phyloP scores from a whole-genome alignment of 805 yeast species.

The Saccharomycopsis fodiens region DNA sequence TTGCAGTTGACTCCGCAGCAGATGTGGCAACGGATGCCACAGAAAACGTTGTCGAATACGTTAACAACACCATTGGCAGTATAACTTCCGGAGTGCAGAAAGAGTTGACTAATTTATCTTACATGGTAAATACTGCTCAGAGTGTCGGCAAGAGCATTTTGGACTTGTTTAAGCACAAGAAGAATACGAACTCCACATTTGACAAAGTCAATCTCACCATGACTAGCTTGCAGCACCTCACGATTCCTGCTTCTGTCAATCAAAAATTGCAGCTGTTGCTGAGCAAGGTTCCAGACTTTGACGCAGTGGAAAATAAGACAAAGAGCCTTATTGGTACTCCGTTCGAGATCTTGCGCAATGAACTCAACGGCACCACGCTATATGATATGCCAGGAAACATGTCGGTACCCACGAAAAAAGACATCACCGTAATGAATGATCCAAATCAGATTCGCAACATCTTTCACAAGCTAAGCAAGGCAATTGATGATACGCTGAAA shows the following conservation, averaged over 20 bases:
- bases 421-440: slow-evolving; percentile 24
- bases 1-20: slow-evolving; percentile 66
- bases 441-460: slow-evolving; percentile 22
- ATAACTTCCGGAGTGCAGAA: slow-evolving; percentile 56
- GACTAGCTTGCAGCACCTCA: slow-evolving; percentile 43
- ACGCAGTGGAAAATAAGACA: slow-evolving; percentile 53
- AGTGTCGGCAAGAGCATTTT: slow-evolving; percentile 45
- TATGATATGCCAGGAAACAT: slow-evolving; percentile 23
- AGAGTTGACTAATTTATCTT: slow-evolving; percentile 56
- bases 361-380: slow-evolving; percentile 29
- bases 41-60: slow-evolving; percentile 47
- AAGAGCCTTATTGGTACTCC: slow-evolving; percentile 49
- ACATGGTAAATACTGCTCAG: slow-evolving; percentile 47
- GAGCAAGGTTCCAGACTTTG: slow-evolving; percentile 56
- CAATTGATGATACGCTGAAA: slow-evolving; percentile 31
- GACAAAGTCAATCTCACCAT: slow-evolving; percentile 53
- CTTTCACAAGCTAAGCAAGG: slow-evolving; percentile 27
- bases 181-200: slow-evolving; percentile 29
- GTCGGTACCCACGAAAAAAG: slow-evolving; percentile 34
- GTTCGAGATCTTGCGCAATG: slow-evolving; percentile 32
- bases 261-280: slow-evolving; percentile 44
- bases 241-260: slow-evolving; percentile 62
- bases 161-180: slow-evolving; percentile 45
- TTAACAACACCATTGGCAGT: slow-evolving; percentile 50
- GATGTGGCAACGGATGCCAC: slow-evolving; percentile 70